phyloP scores from a whole-genome alignment of 768 basidiomycete species.

The Polyporus arcularius region DNA sequence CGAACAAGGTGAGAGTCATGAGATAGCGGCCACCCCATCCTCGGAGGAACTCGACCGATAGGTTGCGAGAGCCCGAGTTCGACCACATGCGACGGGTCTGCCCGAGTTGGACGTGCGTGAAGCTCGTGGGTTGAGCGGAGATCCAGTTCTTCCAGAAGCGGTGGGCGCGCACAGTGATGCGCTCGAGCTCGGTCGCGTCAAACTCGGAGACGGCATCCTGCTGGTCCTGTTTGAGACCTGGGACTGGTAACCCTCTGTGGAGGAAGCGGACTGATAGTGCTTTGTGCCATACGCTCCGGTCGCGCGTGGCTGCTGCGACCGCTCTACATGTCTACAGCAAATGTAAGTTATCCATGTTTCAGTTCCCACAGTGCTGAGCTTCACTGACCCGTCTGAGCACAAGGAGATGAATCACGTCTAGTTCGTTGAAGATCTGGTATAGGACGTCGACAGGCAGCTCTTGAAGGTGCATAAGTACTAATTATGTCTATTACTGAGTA shows the following conservation, averaged over 20 bases:
- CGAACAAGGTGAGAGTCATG: conserved; percentile 43
- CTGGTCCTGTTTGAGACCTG: conserved; percentile 34
- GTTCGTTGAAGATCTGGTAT: too few species aligned
- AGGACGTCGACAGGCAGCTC: too few species aligned
- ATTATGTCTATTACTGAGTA: too few species aligned
- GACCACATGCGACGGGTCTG: conserved; percentile 20
- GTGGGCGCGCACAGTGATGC: conserved; percentile 40
- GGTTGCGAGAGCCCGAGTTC: conserved; percentile 33
- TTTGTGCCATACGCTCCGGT: conserved; percentile 51
- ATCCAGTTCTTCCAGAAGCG: conserved; percentile 53
- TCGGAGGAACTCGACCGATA: conserved; percentile 51
- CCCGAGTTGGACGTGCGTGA: conserved; percentile 29
- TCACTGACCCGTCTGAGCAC: too few species aligned
- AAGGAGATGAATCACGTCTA: too few species aligned
- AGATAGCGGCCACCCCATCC: conserved; percentile 44
- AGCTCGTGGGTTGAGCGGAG: conserved; percentile 37
- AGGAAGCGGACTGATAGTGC: conserved; percentile 45
- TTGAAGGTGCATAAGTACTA: too few species aligned
- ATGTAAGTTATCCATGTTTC: too few species aligned
- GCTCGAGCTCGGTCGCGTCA: conserved; percentile 47
- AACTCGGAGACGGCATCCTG: conserved; percentile 32
- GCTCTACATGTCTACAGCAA: conserved; percentile 46
- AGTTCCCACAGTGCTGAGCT: too few species aligned
- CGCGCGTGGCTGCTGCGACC: conserved; percentile 44
- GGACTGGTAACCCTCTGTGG: conserved; percentile 48